A percentile compares a stretch with the other conserved stretches of the same genome.
Evolutionary conservation across 1,284 basidiomycete species (phyloP).

Genomic region (Apiotrichum siamense): DNA sequence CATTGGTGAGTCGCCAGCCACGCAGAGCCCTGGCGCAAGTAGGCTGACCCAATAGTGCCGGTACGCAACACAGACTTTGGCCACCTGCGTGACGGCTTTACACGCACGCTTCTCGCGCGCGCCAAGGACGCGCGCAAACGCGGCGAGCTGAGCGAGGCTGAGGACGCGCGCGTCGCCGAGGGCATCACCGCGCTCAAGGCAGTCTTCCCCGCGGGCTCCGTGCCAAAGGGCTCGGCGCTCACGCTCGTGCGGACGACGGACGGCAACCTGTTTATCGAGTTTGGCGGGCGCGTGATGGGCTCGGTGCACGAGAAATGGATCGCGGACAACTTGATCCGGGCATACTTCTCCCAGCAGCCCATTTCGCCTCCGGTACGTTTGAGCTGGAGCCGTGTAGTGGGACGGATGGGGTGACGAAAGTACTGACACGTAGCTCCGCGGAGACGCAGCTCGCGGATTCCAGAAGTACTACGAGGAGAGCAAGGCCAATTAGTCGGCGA

Average conservation of each 20-base stretch:
- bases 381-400: neutral
- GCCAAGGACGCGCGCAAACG: slow-evolving; percentile 44
- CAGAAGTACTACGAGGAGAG: slow-evolving; percentile 9
- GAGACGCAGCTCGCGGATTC: slow-evolving; percentile 28
- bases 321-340: slow-evolving; percentile 45
- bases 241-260: slow-evolving; percentile 40
- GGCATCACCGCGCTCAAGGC: slow-evolving; percentile 45
- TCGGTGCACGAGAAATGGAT: slow-evolving; percentile 42
- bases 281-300: slow-evolving; percentile 44
- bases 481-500: no score
- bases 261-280: slow-evolving; percentile 6
- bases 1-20: slow-evolving; percentile 35
- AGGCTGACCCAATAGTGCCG: slow-evolving; percentile 41
- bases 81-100: slow-evolving; percentile 54
- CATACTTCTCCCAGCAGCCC: slow-evolving; percentile 48
- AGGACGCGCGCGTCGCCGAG: no score
- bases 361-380: slow-evolving; percentile 27
- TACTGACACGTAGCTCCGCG: slow-evolving; percentile 29
- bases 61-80: slow-evolving; percentile 52
- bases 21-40: neutral
- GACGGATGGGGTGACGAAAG: no score
- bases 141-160: slow-evolving; percentile 25
- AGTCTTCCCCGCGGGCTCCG: slow-evolving; percentile 48
- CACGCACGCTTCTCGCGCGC: slow-evolving; percentile 49
- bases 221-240: slow-evolving; percentile 50